A percentile compares a stretch with the other conserved stretches of the same genome.
Evolutionary conservation across 106 monocot species (phyloP).

Genomic region (Hemerocallis citrina): DNA sequence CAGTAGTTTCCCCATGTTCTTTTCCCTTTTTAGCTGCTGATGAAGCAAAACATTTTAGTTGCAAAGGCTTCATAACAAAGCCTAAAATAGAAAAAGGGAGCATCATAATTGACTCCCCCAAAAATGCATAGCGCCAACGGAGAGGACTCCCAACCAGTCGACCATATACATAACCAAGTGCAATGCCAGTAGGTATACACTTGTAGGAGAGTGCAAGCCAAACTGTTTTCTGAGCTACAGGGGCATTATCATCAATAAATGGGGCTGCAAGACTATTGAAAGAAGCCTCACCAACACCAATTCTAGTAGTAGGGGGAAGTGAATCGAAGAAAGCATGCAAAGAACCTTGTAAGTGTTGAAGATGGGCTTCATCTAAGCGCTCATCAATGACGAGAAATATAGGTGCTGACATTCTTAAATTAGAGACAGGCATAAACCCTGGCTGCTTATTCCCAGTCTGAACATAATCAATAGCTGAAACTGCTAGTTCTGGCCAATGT

Average conservation of each 20-base stretch:
- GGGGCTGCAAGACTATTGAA: conserved; percentile 99
- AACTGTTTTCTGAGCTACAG: conserved; percentile 87
- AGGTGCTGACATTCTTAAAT: no score
- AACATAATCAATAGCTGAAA: no score
- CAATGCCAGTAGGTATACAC: conserved; percentile 96
- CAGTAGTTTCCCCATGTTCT: no score
- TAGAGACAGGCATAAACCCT: no score
- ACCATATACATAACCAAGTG: conserved; percentile 94
- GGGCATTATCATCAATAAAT: conserved; percentile 99
- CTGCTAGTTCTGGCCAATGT: no score
- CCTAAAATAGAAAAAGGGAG: conserved; percentile 97
- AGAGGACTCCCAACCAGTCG: conserved; percentile 81
- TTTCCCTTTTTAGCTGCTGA: no score
- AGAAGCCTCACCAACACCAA: conserved; percentile 99
- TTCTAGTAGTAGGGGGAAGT: no score
- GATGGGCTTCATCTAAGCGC: no score
- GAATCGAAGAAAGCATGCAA: no score
- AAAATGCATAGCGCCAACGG: conserved; percentile 89
- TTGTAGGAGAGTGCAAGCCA: conserved; percentile 95
- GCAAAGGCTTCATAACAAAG: conserved; percentile 73
- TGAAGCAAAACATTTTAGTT: conserved; percentile 98
- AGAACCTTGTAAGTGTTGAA: no score
- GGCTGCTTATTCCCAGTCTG: no score
- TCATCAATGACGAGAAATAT: no score
- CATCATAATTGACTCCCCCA: conserved; percentile 87